A percentile compares a stretch with the other conserved stretches of the same genome.
These are phyloP conservation scores for Lepidium sativum DNA, from an alignment of 345 rosid genomes.

Conservation along the genomic window DNA sequence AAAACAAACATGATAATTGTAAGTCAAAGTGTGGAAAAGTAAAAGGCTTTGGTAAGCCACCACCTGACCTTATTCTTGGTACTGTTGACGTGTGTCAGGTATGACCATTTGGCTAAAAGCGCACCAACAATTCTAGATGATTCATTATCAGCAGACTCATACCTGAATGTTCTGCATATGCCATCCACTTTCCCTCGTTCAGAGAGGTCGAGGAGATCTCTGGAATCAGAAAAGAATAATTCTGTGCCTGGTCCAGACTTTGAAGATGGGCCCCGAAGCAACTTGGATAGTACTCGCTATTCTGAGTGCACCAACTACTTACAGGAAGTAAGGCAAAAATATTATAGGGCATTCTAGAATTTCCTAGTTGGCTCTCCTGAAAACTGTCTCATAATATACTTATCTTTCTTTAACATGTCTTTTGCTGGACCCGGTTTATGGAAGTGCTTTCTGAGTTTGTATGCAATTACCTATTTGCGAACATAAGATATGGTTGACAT, in stretches of 20 bases:
- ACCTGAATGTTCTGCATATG: conserved; percentile 86
- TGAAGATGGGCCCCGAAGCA: conserved; percentile 87
- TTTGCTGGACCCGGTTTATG: neutral
- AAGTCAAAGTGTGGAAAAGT: neutral
- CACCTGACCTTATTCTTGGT: conserved; percentile 18
- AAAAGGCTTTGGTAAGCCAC: conserved; percentile 3
- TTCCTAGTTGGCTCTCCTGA: conserved; percentile 1
- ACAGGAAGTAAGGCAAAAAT: conserved; percentile 60
- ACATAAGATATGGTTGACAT: neutral
- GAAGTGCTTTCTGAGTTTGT: neutral
- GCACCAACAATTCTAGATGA: conserved; percentile 98
- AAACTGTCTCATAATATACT: neutral
- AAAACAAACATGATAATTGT: neutral
- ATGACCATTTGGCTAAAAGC: conserved; percentile 92
- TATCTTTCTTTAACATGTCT: neutral
- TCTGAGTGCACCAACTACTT: conserved; percentile 71
- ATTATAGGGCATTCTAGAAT: neutral
- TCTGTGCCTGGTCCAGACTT: conserved; percentile 39
- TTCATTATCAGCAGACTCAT: conserved; percentile 95
- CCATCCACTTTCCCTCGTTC: conserved; percentile 97
- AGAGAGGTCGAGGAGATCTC: conserved; percentile 68
- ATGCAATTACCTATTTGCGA: conserved; percentile 4
- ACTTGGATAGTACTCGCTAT: conserved; percentile 69
- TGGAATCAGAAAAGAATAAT: conserved; percentile 46
- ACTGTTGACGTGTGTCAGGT: conserved; percentile 41